phyloP scores from a whole-genome alignment of 805 yeast species.

The Wickerhamiella dianesei region DNA sequence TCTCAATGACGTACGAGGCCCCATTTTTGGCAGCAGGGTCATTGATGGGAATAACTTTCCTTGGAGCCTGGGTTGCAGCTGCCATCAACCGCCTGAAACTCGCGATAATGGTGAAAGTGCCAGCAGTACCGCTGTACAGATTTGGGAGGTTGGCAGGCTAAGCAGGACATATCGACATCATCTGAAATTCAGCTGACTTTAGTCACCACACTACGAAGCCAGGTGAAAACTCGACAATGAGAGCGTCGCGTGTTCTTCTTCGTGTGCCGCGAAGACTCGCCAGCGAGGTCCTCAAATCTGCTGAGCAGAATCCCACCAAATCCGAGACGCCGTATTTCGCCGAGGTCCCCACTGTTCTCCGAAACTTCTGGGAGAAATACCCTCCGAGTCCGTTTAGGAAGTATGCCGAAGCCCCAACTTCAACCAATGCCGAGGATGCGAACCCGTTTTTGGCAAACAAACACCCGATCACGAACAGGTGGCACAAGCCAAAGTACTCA shows the following conservation, averaged over 20 bases:
- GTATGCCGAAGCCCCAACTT: slow-evolving; percentile 52
- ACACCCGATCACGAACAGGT: slow-evolving; percentile 65
- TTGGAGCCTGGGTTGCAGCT: no score
- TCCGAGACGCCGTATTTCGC: slow-evolving; percentile 30
- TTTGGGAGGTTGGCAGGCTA: no score
- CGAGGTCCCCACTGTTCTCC: slow-evolving; percentile 55
- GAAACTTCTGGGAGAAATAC: slow-evolving; percentile 60
- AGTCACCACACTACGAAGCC: neutral
- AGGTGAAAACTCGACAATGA: slow-evolving; percentile 18
- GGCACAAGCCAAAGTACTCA: slow-evolving; percentile 68
- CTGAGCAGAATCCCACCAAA: slow-evolving; percentile 20
- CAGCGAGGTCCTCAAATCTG: slow-evolving; percentile 19
- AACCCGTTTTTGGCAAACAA: slow-evolving; percentile 82
- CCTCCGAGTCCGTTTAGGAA: slow-evolving; percentile 72
- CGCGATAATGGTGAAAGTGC: neutral
- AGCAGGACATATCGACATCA: no score
- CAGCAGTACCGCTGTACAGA: no score
- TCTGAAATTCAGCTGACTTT: no score
- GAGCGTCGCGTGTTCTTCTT: slow-evolving; percentile 15
- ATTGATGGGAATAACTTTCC: slow-evolving; percentile 6
- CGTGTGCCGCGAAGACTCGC: slow-evolving; percentile 20
- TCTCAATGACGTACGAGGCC: slow-evolving; percentile 28
- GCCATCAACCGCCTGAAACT: neutral
- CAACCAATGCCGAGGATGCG: slow-evolving; percentile 52
- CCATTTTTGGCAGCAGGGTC: slow-evolving; percentile 19